A percentile compares a stretch with the other conserved stretches of the same genome.
phyloP scores from a whole-genome alignment of 2,329 filamentous ascomycete genomes.

The Zasmidium angulare region DNA sequence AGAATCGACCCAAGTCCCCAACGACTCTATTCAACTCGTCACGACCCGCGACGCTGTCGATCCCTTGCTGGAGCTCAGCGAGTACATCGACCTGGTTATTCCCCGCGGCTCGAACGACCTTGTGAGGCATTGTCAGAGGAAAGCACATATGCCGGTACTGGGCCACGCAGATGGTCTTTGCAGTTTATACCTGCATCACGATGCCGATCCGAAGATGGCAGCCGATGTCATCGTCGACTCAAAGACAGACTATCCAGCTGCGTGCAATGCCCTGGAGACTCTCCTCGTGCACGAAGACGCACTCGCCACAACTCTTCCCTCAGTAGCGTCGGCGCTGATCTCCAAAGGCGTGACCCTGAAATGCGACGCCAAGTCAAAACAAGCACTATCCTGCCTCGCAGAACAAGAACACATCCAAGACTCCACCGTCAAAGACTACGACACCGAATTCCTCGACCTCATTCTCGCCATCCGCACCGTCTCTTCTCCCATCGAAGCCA shows the following conservation, averaged over 20 bases:
- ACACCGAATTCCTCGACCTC: slow-evolving; percentile 86
- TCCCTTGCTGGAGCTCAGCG: slow-evolving; percentile 80
- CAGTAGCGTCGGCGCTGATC: slow-evolving; percentile 71
- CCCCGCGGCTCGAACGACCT: slow-evolving; percentile 88
- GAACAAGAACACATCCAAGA: slow-evolving; percentile 57
- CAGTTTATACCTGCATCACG: slow-evolving; percentile 76
- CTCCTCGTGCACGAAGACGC: slow-evolving; percentile 77
- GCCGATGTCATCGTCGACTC: slow-evolving; percentile 80
- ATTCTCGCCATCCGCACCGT: slow-evolving; percentile 82
- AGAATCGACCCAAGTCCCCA: slow-evolving; percentile 70
- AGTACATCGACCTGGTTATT: slow-evolving; percentile 91
- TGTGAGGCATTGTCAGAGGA: slow-evolving; percentile 83
- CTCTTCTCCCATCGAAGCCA: slow-evolving; percentile 64
- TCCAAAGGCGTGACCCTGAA: slow-evolving; percentile 76
- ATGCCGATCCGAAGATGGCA: slow-evolving; percentile 72
- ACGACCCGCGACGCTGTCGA: slow-evolving; percentile 89
- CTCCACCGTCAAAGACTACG: slow-evolving; percentile 69
- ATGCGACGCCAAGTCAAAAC: slow-evolving; percentile 71
- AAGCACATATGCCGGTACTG: slow-evolving; percentile 91
- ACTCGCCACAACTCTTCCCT: slow-evolving; percentile 66
- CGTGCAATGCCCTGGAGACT: slow-evolving; percentile 93
- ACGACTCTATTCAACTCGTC: slow-evolving; percentile 87
- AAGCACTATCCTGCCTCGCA: slow-evolving; percentile 56
- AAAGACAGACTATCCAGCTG: slow-evolving; percentile 91
- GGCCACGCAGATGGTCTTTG: slow-evolving; percentile 96